These are phyloP conservation scores for Periconia macrospinosa DNA, from an alignment of 2,329 filamentous ascomycete species.

Conservation along the genomic window DNA sequence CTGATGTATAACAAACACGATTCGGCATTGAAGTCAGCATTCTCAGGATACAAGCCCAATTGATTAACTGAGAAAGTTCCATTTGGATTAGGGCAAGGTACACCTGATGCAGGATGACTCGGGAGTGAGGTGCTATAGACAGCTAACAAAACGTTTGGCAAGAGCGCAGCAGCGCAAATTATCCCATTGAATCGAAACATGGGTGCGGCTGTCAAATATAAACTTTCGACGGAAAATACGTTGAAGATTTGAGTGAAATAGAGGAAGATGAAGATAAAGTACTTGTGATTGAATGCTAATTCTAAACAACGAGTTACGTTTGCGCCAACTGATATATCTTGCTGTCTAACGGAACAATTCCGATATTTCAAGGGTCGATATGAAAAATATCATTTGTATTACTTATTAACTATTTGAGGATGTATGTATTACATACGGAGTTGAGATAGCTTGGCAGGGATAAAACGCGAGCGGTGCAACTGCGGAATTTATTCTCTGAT, in stretches of 20 bases:
- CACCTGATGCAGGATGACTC: neutral
- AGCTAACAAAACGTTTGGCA: neutral
- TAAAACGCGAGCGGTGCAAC: neutral
- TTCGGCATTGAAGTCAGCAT: constrained; percentile 12
- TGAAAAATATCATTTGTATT: neutral
- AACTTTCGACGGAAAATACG: neutral
- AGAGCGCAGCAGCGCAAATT: neutral
- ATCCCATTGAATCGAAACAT: neutral
- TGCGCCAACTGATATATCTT: neutral
- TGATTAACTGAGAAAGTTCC: constrained; percentile 10
- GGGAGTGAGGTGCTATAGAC: neutral
- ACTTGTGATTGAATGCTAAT: neutral
- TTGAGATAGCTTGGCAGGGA: neutral
- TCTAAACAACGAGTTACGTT: neutral
- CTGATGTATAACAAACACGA: constrained; percentile 11
- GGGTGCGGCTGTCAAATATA: neutral
- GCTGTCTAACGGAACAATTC: neutral
- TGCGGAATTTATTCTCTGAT: neutral
- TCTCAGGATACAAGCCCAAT: constrained; percentile 14
- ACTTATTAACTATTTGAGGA: neutral
- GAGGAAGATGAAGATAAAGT: neutral
- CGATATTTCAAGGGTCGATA: neutral
- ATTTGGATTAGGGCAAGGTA: neutral
- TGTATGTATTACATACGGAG: neutral
- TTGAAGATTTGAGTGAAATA: neutral